Base-by-base conservation (phyloP, 768 basidiomycete species). In the Amanita brunnescens region DNA sequence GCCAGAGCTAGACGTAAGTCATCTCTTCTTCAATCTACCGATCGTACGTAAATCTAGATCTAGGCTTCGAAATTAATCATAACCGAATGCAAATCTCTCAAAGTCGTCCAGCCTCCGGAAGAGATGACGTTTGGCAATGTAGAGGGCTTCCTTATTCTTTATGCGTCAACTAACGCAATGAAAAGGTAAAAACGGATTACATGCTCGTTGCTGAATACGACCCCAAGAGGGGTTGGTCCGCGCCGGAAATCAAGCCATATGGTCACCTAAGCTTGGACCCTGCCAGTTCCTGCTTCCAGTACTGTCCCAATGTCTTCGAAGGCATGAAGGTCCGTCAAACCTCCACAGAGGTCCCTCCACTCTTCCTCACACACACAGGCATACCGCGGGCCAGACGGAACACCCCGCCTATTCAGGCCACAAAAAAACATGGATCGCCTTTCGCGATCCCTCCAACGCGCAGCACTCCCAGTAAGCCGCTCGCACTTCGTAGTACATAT, bases 351-450 rank as follows among this genome's bases (percentile, higher is more conserved):
- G n/a, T n/a, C n/a, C n/a, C n/a, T n/a, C n/a, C n/a, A 24, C 5
- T 4, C 13, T n/a, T 42, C 2, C 7, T n/a, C 8, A 34, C 18
- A 21, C 29, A 30, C 6, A 6, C n/a, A 47, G 45, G 45, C 88
- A 0, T 87, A 86, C 63, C 53, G 78, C 1, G 83, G 79, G 8
- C 76, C 80, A n/a, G 74, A 87, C 52, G 91, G 90, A 1, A 76
- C 79, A 46, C 75, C 82, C 1, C 74, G 86, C 6, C 67, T 95
- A 33, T 96, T 96, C 73, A 73, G 92, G 29, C 91, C 92, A 0
- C 74, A 88, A 26, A 68, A 77, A 64, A 95, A 95, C 65, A 91
- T 94, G 89, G 77, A 76, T 23, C 84, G 93, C 23, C 75, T 97
- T 66, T 71, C 75, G 40, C 71, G 75, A 30, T 88, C 85, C 18